phyloP scores from a whole-genome alignment of 2,329 filamentous ascomycete species.

The Lachnellula arida region DNA sequence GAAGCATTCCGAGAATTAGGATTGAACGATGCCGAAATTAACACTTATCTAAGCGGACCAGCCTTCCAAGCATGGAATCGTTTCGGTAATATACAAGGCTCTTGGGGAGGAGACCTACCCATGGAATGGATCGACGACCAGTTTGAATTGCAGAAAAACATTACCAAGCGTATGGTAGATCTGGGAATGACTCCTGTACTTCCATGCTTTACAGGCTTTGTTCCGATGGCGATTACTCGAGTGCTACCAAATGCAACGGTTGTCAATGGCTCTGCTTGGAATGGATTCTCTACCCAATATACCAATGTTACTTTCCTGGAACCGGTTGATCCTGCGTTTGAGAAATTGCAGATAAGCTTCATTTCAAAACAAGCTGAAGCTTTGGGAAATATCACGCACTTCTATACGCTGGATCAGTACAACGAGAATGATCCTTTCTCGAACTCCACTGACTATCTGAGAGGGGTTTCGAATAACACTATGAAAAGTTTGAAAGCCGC shows the following conservation, averaged over 20 bases:
- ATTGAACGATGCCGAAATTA: constrained; percentile 41
- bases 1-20: constrained; percentile 44
- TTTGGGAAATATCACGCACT: constrained; percentile 44
- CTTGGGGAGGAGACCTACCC: constrained; percentile 43
- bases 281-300: constrained; percentile 37
- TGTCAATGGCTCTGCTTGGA: constrained; percentile 42
- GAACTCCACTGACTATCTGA: constrained; percentile 40
- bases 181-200: constrained; percentile 49
- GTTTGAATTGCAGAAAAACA: constrained; percentile 44
- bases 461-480: constrained; percentile 39
- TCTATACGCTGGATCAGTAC: constrained; percentile 50
- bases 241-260: constrained; percentile 40
- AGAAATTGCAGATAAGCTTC: constrained; percentile 41
- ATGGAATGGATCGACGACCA: constrained; percentile 43
- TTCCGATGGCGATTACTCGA: constrained; percentile 39
- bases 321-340: constrained; percentile 41
- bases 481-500: constrained; percentile 44
- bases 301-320: constrained; percentile 45
- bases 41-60: constrained; percentile 44
- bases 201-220: constrained; percentile 47
- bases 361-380: constrained; percentile 41
- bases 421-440: constrained; percentile 47
- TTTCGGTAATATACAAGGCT: constrained; percentile 50
- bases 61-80: constrained; percentile 50
- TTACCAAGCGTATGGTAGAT: constrained; percentile 45